Conservation (phyloP, 1,139 yeast genomes). For the Petasospora rhodanensis region DNA sequence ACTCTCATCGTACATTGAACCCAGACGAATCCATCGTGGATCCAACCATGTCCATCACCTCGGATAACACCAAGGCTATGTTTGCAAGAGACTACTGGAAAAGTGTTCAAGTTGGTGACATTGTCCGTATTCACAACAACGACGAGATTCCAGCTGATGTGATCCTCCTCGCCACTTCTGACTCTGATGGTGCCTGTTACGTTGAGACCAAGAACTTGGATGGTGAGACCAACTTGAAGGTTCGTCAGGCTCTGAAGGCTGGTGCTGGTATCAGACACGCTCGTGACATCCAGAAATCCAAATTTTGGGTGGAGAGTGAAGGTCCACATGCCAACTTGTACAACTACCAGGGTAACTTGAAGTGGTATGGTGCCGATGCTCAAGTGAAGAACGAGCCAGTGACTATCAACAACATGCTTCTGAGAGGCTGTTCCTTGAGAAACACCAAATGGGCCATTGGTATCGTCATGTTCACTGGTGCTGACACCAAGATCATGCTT, state of each 20-base stretch:
- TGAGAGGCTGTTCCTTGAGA: slow-evolving; percentile 89
- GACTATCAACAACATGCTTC: slow-evolving; percentile 69
- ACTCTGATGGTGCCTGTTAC: slow-evolving; percentile 85
- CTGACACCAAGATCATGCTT: slow-evolving; percentile 87
- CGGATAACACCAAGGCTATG: slow-evolving; percentile 29
- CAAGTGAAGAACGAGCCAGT: slow-evolving; percentile 55
- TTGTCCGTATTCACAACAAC: slow-evolving; percentile 76
- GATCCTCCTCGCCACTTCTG: slow-evolving; percentile 75
- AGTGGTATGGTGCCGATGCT: slow-evolving; percentile 30
- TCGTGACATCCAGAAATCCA: slow-evolving; percentile 66
- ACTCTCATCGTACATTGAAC: slow-evolving; percentile 14
- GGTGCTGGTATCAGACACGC: slow-evolving; percentile 64
- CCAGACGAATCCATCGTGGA: slow-evolving; percentile 28
- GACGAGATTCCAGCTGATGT: slow-evolving; percentile 95
- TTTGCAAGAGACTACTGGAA: slow-evolving; percentile 84
- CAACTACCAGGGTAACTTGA: slow-evolving; percentile 65
- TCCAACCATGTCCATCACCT: slow-evolving; percentile 23
- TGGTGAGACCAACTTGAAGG: slow-evolving; percentile 92
- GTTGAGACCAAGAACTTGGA: slow-evolving; percentile 93
- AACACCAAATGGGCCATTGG: slow-evolving; percentile 96
- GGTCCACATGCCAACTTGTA: slow-evolving; percentile 84
- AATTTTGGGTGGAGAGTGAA: slow-evolving; percentile 86
- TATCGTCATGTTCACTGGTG: slow-evolving; percentile 82
- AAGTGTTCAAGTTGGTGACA: slow-evolving; percentile 82
- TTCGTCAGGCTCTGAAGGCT: slow-evolving; percentile 67